Evolutionary conservation across 768 basidiomycete species (phyloP).

Genomic region (Leccinum subgranulosum): DNA sequence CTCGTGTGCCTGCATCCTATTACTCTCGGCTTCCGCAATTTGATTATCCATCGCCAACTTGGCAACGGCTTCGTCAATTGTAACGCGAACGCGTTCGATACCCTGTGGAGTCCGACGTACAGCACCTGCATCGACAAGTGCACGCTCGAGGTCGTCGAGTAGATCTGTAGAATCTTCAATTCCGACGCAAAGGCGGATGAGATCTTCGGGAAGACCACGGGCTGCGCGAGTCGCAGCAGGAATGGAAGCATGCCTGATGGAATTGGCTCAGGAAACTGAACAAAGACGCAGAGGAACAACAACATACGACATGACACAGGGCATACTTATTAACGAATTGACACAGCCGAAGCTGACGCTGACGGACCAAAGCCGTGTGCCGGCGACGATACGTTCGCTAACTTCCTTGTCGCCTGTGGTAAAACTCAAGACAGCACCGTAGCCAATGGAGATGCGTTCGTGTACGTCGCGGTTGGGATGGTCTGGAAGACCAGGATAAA

Average conservation of each 20-base stretch:
- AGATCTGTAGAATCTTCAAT: slow-evolving; percentile 95
- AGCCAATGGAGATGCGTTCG: slow-evolving; percentile 83
- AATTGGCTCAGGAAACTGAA: not conserved
- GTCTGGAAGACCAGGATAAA: slow-evolving; percentile 84
- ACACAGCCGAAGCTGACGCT: slow-evolving; percentile 98
- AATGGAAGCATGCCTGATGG: slow-evolving; percentile 86
- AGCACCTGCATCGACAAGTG: slow-evolving; percentile 89
- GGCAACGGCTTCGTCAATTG: slow-evolving; percentile 62
- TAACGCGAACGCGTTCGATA: slow-evolving; percentile 44
- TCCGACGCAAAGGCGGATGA: slow-evolving; percentile 96
- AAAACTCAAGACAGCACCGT: slow-evolving; percentile 93
- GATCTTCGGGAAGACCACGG: slow-evolving; percentile 95
- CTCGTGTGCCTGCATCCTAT: slow-evolving; percentile 24
- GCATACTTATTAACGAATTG: slow-evolving; percentile 98
- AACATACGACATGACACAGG: slow-evolving; percentile 98
- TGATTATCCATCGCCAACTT: slow-evolving; percentile 48
- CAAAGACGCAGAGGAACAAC: not conserved
- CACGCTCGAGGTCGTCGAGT: slow-evolving; percentile 91
- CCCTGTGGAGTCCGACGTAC: slow-evolving; percentile 53
- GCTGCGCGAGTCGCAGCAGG: slow-evolving; percentile 94
- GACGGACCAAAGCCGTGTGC: slow-evolving; percentile 93
- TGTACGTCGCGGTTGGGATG: slow-evolving; percentile 90
- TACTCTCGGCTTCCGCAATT: slow-evolving; percentile 3
- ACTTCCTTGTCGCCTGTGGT: slow-evolving; percentile 88
- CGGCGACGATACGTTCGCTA: slow-evolving; percentile 90